Base-by-base conservation (phyloP, 2,329 filamentous ascomycete genomes). In the Scytalidium lignicola region DNA sequence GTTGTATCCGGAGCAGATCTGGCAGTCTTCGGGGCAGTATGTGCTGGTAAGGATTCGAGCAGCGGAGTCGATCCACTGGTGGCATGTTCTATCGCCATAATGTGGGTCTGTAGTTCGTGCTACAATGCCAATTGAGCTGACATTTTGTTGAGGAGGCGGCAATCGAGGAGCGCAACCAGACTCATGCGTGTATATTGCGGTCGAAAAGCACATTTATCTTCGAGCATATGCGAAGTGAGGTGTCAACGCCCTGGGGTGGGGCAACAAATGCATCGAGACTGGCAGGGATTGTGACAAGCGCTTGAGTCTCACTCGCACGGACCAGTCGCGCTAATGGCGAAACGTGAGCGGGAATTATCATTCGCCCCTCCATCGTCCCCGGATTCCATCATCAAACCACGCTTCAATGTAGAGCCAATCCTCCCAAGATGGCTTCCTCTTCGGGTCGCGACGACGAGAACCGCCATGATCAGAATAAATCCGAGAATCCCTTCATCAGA, bases 401-500 rank as follows among this genome's bases (percentile, higher is more conserved):
- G 32, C 15, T 37, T n/a, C 32, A 17, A 37, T 37, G 32, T 37
- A 8, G 32, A 17, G 32, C 12, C 32, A 13, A 17, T 17, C 32
- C 32, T 37, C n/a, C 32, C 12, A 54, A 49, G 29, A 62, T 62
- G 51, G 51, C 52, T 42, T 53, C 53, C 6, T 51, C 59, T 21
- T 40, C 52, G 32, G 55, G 56, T 43, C 51, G 51, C 43, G 53
- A 59, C 22, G 50, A 52, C 15, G 43, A 56, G n/a, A 22, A 41
- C 18, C n/a, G 21, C 20, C 3, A 17, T 19, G 41, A 37, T 12
- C 19, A 41, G 12, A 43, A 39, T 53, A n/a, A 58, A 57, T 37
- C 20, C n/a, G 53, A 61, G 9, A 64, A 63, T 44, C 60, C 61
- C 0, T 66, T 66, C 51, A 58, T 65, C 50, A 58, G 57, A 18